Evolutionary conservation across 495 filamentous ascomycete genomes (phyloP).

Genomic region (Neurospora sp.): DNA sequence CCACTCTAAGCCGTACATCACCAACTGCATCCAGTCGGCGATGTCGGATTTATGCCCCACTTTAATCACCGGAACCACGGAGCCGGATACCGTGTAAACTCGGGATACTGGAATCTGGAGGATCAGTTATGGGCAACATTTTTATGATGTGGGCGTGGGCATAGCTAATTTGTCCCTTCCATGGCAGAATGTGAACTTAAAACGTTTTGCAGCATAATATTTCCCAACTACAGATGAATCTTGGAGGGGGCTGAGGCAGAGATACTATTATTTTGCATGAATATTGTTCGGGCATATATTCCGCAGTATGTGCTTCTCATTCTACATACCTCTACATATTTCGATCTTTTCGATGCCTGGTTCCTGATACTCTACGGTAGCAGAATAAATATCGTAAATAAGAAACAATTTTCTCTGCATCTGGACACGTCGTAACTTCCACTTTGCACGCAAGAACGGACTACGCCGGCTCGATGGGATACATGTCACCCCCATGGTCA

Average conservation of each 20-base stretch:
- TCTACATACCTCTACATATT: background rate
- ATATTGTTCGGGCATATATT: background rate
- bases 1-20: background rate
- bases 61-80: background rate
- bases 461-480: background rate
- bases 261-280: background rate
- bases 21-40: background rate
- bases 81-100: background rate
- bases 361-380: background rate
- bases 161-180: background rate
- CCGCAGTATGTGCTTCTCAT: background rate
- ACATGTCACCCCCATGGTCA: background rate
- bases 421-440: background rate
- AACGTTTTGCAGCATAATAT: too few relatives aligned
- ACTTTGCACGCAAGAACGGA: background rate
- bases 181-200: background rate
- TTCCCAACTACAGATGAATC: background rate
- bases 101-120: background rate
- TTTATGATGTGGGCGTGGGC: background rate
- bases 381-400: background rate
- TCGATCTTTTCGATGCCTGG: background rate
- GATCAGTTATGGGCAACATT: background rate
- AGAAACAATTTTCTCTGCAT: background rate
- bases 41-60: background rate
- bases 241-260: background rate